Conservation (phyloP, 2,329 filamentous ascomycete genomes). For the Colletotrichum tabaci region DNA sequence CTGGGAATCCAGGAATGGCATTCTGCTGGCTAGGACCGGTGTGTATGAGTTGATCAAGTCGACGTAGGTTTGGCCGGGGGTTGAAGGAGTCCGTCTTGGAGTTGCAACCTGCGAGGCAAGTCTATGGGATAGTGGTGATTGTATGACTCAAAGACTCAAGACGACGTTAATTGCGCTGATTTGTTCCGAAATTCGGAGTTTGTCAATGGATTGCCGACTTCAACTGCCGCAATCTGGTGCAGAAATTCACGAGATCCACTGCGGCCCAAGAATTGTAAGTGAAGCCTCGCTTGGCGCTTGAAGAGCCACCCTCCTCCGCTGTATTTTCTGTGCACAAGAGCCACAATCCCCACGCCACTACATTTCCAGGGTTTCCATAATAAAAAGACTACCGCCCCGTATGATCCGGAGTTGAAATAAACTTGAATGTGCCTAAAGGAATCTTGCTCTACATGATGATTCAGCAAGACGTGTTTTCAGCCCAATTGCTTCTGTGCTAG, state of each 20-base stretch:
- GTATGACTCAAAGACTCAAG: background rate
- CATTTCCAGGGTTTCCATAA: background rate
- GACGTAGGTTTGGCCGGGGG: background rate
- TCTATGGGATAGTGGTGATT: background rate
- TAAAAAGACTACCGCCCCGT: too few relatives aligned
- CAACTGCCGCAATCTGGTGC: slow-evolving; percentile 14
- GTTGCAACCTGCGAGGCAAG: background rate
- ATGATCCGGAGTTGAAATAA: too few relatives aligned
- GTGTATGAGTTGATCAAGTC: background rate
- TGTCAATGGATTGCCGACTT: background rate
- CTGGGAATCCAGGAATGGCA: slow-evolving; percentile 8
- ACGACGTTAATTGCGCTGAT: background rate
- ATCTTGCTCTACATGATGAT: too few relatives aligned
- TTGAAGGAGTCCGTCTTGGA: background rate
- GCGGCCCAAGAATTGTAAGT: background rate
- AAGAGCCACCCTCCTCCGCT: too few relatives aligned
- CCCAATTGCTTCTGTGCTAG: too few relatives aligned
- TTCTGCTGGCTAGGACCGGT: background rate
- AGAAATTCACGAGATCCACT: slow-evolving; percentile 5
- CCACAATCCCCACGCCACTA: background rate
- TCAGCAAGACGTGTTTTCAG: too few relatives aligned
- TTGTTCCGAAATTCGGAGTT: background rate
- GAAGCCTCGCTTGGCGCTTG: background rate
- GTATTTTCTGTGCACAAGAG: background rate
- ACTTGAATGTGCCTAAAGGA: too few relatives aligned